Conservation (phyloP, 1,284 basidiomycete species). For the Melampsora americana region DNA sequence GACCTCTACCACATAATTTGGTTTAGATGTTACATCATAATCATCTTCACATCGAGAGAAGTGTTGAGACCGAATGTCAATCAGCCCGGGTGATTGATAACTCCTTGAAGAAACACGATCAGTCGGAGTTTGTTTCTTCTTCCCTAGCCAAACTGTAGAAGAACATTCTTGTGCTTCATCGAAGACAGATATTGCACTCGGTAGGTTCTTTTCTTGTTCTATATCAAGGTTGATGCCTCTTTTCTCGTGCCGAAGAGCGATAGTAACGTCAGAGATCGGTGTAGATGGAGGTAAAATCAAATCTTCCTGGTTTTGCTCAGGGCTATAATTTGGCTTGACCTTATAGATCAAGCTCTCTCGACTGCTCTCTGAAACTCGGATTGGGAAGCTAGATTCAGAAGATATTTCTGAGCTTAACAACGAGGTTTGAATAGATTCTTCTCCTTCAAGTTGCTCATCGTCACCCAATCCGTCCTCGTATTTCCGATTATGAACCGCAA, state of each 20-base stretch:
- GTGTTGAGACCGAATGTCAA: neutral
- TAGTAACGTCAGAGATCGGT: neutral
- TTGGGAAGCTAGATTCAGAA: neutral
- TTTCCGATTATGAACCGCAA: neutral
- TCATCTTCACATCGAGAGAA: neutral
- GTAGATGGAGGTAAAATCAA: neutral
- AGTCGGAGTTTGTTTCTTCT: neutral
- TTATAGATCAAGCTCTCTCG: slow-evolving; percentile 2
- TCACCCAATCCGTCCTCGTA: neutral
- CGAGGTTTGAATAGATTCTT: neutral
- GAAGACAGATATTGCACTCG: neutral
- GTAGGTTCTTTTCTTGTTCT: neutral
- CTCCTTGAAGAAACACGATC: neutral
- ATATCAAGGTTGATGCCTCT: neutral
- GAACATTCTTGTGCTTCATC: neutral
- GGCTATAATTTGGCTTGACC: neutral
- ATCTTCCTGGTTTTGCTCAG: neutral
- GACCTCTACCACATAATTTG: neutral
- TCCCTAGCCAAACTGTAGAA: slow-evolving; percentile 7
- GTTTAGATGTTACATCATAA: no score
- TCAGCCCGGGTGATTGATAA: neutral
- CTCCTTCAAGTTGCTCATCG: neutral
- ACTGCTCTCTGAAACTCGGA: neutral
- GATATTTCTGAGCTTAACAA: neutral
- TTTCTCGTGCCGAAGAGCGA: neutral